Conservation (phyloP, 495 filamentous ascomycete species). For the Aspergillus asperescens region DNA sequence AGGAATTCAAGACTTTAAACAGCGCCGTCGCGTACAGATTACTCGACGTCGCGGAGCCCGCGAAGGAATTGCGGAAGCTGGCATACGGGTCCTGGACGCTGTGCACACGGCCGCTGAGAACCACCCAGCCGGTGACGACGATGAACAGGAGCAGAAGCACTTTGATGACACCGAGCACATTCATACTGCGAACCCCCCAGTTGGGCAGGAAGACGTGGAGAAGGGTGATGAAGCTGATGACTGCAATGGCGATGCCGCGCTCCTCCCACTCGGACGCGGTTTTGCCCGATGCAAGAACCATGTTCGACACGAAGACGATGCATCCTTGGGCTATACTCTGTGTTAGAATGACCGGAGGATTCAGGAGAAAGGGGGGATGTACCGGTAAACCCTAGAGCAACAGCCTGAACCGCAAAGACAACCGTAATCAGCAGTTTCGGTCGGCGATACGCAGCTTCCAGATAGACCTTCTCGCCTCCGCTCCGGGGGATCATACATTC, state of each 20-base stretch:
- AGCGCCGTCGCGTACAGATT: constrained; percentile 26
- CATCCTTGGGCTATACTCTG: not conserved
- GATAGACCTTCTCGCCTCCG: constrained; percentile 66
- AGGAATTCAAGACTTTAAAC: constrained; percentile 27
- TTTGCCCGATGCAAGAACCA: constrained; percentile 22
- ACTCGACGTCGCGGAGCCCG: constrained; percentile 21
- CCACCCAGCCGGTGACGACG: constrained; percentile 37
- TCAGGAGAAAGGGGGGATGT: not conserved
- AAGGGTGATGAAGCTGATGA: constrained; percentile 26
- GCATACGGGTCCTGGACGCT: constrained; percentile 16
- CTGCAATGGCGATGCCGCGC: constrained; percentile 31
- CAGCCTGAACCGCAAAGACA: not conserved
- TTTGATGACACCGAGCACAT: constrained; percentile 36
- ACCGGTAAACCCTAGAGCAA: constrained; percentile 3
- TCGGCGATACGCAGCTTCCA: constrained; percentile 39
- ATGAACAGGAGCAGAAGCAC: constrained; percentile 39
- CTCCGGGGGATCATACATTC: constrained; percentile 61
- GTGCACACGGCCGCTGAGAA: constrained; percentile 26
- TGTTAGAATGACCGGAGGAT: not conserved
- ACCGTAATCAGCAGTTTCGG: constrained; percentile 4
- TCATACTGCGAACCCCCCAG: constrained; percentile 28
- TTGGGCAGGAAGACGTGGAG: constrained; percentile 26
- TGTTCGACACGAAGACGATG: constrained; percentile 24
- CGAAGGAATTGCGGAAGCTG: constrained; percentile 25
- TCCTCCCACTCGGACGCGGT: constrained; percentile 27